These are phyloP conservation scores for Talaromyces pinophilus DNA, from an alignment of 2,329 filamentous ascomycete species.

Conservation along the genomic window DNA sequence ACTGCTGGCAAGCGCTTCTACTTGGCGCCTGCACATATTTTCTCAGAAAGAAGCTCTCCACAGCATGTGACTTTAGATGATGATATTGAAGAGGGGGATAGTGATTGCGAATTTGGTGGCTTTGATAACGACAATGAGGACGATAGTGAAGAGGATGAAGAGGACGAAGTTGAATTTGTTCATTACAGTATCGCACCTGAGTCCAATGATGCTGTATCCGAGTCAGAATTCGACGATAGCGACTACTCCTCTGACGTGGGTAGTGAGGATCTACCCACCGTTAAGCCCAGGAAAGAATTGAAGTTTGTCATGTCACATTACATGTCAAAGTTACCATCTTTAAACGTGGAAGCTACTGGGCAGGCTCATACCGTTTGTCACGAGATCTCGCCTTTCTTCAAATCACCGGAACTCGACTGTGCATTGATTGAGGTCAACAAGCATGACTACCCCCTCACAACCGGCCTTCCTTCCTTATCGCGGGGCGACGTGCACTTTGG, in stretches of 20 bases:
- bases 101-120: background rate
- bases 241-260: background rate
- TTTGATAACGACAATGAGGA: background rate
- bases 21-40: background rate
- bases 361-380: too few relatives aligned
- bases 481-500: too few relatives aligned
- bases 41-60: background rate
- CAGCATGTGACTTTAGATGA: background rate
- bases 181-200: slow-evolving; percentile 7
- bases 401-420: background rate
- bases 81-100: background rate
- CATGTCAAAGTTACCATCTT: too few relatives aligned
- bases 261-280: background rate
- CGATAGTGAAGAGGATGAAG: background rate
- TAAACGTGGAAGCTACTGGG: too few relatives aligned
- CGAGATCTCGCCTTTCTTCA: background rate
- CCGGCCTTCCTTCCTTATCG: background rate
- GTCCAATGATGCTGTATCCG: background rate
- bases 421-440: background rate
- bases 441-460: background rate
- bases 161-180: background rate
- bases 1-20: background rate
- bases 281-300: too few relatives aligned
- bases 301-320: too few relatives aligned
- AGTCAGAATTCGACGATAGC: background rate